Evolutionary conservation across 2,329 filamentous ascomycete species (phyloP).

Genomic region (Bipolaris sorokiniana): DNA sequence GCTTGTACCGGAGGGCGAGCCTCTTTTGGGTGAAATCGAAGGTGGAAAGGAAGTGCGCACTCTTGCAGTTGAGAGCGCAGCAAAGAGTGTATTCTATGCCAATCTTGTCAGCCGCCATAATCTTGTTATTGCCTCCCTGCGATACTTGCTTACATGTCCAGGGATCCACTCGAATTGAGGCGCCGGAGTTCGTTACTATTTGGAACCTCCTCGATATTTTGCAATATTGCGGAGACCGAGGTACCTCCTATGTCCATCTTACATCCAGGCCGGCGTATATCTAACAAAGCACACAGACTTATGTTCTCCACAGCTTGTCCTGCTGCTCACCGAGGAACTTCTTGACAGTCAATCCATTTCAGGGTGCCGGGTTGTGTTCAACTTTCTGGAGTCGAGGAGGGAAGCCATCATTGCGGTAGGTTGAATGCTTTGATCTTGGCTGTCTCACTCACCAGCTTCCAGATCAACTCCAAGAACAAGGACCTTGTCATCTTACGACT

Average conservation of each 20-base stretch:
- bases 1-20: constrained; percentile 41
- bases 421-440: not conserved
- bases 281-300: constrained; percentile 48
- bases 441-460: constrained; percentile 27
- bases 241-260: constrained; percentile 56
- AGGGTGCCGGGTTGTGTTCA: constrained; percentile 88
- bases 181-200: constrained; percentile 78
- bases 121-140: too few species aligned
- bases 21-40: constrained; percentile 33
- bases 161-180: constrained; percentile 77
- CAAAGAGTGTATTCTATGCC: constrained; percentile 78
- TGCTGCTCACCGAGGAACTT: constrained; percentile 92
- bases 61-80: constrained; percentile 81
- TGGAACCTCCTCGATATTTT: constrained; percentile 96
- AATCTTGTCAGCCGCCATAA: constrained; percentile 67
- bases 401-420: constrained; percentile 81
- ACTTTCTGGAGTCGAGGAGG: constrained; percentile 90
- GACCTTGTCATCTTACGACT: constrained; percentile 87
- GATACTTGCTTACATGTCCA: constrained; percentile 46
- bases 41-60: constrained; percentile 60
- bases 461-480: constrained; percentile 64
- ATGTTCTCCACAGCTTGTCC: constrained; percentile 79
- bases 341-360: constrained; percentile 95
- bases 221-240: constrained; percentile 83
- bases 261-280: not conserved